These are phyloP conservation scores for Aureobasidium namibiae DNA, from an alignment of 2,329 filamentous ascomycete genomes.

Conservation along the genomic window DNA sequence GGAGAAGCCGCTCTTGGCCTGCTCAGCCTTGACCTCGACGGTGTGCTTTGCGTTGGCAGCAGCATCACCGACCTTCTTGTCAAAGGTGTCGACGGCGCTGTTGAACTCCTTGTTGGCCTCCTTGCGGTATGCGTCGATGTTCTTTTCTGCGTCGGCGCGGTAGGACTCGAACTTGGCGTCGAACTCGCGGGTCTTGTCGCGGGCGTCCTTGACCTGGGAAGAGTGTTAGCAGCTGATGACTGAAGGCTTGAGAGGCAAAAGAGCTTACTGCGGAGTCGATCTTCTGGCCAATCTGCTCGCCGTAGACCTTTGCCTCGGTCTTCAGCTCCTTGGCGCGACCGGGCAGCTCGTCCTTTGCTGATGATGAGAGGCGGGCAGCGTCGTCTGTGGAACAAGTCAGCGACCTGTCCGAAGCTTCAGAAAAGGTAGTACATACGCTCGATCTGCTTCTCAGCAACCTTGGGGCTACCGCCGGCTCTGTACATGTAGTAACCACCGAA, in stretches of 20 bases:
- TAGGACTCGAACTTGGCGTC: slow-evolving; percentile 51
- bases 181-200: slow-evolving; percentile 50
- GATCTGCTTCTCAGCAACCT: slow-evolving; percentile 75
- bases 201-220: slow-evolving; percentile 24
- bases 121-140: slow-evolving; percentile 54
- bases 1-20: slow-evolving; percentile 76
- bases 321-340: slow-evolving; percentile 54
- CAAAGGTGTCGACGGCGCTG: slow-evolving; percentile 62
- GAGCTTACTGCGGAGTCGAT: slow-evolving; percentile 57
- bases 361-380: slow-evolving; percentile 58
- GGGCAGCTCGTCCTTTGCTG: slow-evolving; percentile 58
- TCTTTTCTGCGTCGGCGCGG: slow-evolving; percentile 50
- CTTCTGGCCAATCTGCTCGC: slow-evolving; percentile 48
- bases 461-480: slow-evolving; percentile 69
- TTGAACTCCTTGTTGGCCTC: slow-evolving; percentile 50
- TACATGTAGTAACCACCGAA: slow-evolving; percentile 78
- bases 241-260: background rate
- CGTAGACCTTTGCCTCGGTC: slow-evolving; percentile 38
- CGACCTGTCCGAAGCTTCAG: background rate
- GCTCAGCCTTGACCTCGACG: slow-evolving; percentile 56
- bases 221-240: background rate
- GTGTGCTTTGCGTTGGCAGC: slow-evolving; percentile 1
- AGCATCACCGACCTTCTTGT: slow-evolving; percentile 59
- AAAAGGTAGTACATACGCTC: slow-evolving; percentile 55
- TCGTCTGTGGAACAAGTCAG: slow-evolving; percentile 54